A percentile compares a stretch with the other conserved stretches of the same genome.
phyloP scores from a whole-genome alignment of 306 rosid species.

The Trifolium pratense region DNA sequence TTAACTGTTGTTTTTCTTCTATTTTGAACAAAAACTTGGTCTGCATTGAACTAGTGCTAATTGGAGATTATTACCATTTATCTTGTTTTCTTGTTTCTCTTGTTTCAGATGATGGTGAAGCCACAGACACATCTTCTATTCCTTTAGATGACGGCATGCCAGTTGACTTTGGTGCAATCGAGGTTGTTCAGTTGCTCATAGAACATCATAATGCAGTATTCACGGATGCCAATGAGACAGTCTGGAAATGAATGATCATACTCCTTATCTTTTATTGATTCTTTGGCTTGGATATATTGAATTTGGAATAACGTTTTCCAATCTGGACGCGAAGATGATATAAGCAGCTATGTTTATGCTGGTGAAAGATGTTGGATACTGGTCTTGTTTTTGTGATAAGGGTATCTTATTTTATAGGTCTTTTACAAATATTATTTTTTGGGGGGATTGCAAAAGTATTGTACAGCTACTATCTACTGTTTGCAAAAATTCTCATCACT shows the following conservation, averaged over 20 bases:
- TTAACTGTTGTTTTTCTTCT: constrained; percentile 2
- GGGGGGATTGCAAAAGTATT: background rate
- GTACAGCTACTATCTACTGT: constrained; percentile 35
- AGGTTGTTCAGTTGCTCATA: constrained; percentile 91
- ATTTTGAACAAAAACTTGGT: constrained; percentile 5
- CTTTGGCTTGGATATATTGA: constrained; percentile 28
- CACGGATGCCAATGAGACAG: constrained; percentile 93
- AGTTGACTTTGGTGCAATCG: constrained; percentile 82
- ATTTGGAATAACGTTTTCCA: constrained; percentile 26
- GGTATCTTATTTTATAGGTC: constrained; percentile 22
- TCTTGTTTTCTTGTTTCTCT: constrained; percentile 10
- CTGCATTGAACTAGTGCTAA: constrained; percentile 27
- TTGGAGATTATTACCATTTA: constrained; percentile 5
- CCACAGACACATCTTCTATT: constrained; percentile 78
- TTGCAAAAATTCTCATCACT: constrained; percentile 27
- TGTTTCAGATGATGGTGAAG: constrained; percentile 72
- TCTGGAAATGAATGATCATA: constrained; percentile 69
- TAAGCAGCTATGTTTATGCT: constrained; percentile 10
- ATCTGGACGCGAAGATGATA: constrained; percentile 34
- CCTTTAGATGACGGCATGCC: constrained; percentile 91
- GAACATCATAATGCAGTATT: constrained; percentile 93
- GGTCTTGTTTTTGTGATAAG: constrained; percentile 33
- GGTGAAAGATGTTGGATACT: constrained; percentile 35
- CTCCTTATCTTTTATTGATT: constrained; percentile 29
- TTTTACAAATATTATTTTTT: background rate